Conservation (phyloP, 495 filamentous ascomycete species). For the Xylona heveae region DNA sequence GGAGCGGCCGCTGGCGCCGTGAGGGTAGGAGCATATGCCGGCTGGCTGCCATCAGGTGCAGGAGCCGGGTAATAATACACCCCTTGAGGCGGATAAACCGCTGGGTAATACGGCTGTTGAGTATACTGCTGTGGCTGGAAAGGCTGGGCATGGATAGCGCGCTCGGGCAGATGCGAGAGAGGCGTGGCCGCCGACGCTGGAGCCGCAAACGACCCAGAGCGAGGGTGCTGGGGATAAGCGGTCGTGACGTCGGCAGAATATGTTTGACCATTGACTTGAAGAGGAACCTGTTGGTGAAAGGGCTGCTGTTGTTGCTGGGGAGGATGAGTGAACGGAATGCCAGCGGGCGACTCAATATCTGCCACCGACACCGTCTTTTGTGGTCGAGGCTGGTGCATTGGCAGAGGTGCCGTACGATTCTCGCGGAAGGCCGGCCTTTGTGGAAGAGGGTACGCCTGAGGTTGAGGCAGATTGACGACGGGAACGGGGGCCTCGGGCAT, state of each 20-base stretch:
- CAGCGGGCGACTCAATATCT: conserved; percentile 75
- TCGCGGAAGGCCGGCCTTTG: conserved; percentile 62
- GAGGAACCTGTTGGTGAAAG: conserved; percentile 78
- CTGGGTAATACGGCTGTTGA: conserved; percentile 41
- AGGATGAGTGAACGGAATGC: conserved; percentile 42
- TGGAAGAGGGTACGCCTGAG: conserved; percentile 32
- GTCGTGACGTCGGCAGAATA: too few relatives aligned
- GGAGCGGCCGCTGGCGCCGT: conserved; percentile 25
- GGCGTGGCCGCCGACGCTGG: conserved; percentile 68
- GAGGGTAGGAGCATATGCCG: conserved; percentile 2
- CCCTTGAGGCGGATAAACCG: conserved; percentile 1
- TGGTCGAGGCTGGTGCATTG: conserved; percentile 90
- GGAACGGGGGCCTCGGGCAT: conserved; percentile 11
- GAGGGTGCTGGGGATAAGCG: conserved; percentile 29
- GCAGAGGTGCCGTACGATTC: conserved; percentile 49
- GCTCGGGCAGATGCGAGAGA: conserved; percentile 83
- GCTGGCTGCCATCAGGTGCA: conserved; percentile 2
- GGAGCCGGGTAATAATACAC: conserved; percentile 3
- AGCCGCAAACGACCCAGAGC: conserved; percentile 53
- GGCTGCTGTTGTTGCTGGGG: conserved; percentile 61
- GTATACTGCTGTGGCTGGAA: conserved; percentile 63
- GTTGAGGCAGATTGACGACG: conserved; percentile 27
- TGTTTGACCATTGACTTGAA: conserved; percentile 33
- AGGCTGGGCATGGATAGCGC: conserved; percentile 75
- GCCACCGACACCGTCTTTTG: conserved; percentile 89